Conservation (phyloP, 345 rosid species). For the Anacardium occidentale region DNA sequence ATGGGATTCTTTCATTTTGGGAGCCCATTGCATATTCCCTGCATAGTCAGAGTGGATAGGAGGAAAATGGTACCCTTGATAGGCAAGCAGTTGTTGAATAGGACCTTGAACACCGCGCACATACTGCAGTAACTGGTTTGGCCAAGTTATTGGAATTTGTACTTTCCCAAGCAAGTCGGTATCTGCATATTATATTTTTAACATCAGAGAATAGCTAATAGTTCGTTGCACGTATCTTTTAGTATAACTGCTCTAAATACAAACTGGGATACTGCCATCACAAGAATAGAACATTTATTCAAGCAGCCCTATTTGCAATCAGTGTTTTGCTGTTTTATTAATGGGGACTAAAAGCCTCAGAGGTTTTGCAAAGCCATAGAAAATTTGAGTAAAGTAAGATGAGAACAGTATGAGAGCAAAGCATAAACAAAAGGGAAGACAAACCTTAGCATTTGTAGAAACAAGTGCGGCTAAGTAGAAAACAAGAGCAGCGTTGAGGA, state of each 20-base stretch:
- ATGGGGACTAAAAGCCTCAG: not conserved
- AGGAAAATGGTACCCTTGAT: constrained; percentile 72
- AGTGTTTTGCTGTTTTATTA: not conserved
- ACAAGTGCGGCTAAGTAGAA: not conserved
- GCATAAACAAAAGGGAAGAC: too few species aligned
- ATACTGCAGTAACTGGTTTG: constrained; percentile 64
- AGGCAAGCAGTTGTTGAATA: constrained; percentile 48
- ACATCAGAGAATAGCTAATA: constrained; percentile 14
- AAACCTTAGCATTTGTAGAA: not conserved
- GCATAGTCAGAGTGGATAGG: constrained; percentile 59
- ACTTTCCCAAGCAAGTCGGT: constrained; percentile 39
- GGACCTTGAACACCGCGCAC: constrained; percentile 52
- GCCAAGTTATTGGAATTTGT: constrained; percentile 64
- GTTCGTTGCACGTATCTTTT: constrained; percentile 1
- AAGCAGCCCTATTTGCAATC: not conserved
- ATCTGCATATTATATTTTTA: constrained; percentile 36
- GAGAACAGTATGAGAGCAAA: too few species aligned
- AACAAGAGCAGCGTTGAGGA: too few species aligned
- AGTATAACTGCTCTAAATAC: not conserved
- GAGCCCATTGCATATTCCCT: constrained; percentile 49
- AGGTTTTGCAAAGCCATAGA: not conserved
- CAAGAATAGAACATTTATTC: not conserved
- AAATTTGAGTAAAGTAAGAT: not conserved
- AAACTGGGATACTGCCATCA: not conserved
- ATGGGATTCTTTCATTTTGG: constrained; percentile 19